Evolutionary conservation across 371 early-diverging fungal genomes (phyloP), one percentile per base, ranked within the genome.

Genomic region (Mortierella sp.): DNA sequence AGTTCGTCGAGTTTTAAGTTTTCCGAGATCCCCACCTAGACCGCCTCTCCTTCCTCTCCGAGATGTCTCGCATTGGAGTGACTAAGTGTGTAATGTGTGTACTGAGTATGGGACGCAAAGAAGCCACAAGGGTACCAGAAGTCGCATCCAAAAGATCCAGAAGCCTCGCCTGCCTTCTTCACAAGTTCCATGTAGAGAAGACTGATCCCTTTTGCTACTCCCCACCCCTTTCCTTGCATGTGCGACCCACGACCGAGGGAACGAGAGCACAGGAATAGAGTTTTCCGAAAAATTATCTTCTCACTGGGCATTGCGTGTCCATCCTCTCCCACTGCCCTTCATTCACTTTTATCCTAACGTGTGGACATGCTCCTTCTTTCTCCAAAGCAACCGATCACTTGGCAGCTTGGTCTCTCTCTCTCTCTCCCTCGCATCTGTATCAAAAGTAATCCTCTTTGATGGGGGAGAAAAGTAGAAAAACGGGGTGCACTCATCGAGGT

Each of bases 181-280:
- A n/a, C n/a, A n/a, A n/a, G n/a, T n/a, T n/a, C n/a, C 60, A 26
- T 60, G 44, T 26, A 44, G 46, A 44, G 60, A 60, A 47, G 47
- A 47, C 43, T 25, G 26, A 60, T 47, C 19, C 47, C 25, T 45
- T n/a, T 57, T 30, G 30, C 7, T 30, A 28, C 28, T 0, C 21
- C n/a, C 23, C 28, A 45, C 28, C 47, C 60, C 46, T 18, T 43
- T 15, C n/a, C n/a, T 43, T n/a, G 18, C 23, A 15, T 4, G 18
- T 9, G 62, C 48, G 61, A 44, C 61, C 47, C 68, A 53, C 6
- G 16, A 51, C 5, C 7, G 51, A 51, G 51, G 21, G 21, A 11
- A 11, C 18, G 19, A 51, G 51, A 6, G 37, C 0, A n/a, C 4
- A 12, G 5, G 37, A 57, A n/a, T 7, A 3, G 11, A 6, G 58